These are phyloP conservation scores for Auricularia heimuer DNA, from an alignment of 768 basidiomycete genomes.

Conservation along the genomic window DNA sequence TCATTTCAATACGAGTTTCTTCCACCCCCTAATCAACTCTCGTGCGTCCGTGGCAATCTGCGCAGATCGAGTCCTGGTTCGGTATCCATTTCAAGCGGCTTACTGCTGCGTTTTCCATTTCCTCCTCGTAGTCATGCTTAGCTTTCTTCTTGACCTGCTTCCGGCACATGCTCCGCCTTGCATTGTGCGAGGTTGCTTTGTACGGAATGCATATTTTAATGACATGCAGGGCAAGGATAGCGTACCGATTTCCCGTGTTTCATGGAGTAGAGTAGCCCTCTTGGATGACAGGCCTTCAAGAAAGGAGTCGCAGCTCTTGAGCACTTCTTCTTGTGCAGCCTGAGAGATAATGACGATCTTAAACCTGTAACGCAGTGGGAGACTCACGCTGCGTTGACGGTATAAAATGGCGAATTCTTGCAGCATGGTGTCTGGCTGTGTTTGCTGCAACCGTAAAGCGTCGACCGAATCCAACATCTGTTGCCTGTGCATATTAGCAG, in stretches of 20 bases:
- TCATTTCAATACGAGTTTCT: not conserved
- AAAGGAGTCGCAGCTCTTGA: not conserved
- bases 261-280: not conserved
- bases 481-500: not conserved
- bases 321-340: not conserved
- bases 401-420: not conserved
- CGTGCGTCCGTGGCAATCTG: not conserved
- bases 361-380: not conserved
- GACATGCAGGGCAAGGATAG: not conserved
- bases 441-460: not conserved
- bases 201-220: too few species aligned
- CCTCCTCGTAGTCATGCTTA: not conserved
- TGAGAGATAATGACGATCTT: not conserved
- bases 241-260: not conserved
- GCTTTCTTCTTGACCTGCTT: not conserved
- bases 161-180: not conserved
- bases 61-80: not conserved
- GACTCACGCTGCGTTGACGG: not conserved
- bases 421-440: not conserved
- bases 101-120: not conserved
- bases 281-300: not conserved
- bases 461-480: not conserved
- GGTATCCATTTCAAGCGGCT: too few species aligned
- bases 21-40: not conserved
- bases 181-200: not conserved